These are phyloP conservation scores for Aspergillus hiratsukae DNA, from an alignment of 2,329 filamentous ascomycete genomes.

Conservation along the genomic window DNA sequence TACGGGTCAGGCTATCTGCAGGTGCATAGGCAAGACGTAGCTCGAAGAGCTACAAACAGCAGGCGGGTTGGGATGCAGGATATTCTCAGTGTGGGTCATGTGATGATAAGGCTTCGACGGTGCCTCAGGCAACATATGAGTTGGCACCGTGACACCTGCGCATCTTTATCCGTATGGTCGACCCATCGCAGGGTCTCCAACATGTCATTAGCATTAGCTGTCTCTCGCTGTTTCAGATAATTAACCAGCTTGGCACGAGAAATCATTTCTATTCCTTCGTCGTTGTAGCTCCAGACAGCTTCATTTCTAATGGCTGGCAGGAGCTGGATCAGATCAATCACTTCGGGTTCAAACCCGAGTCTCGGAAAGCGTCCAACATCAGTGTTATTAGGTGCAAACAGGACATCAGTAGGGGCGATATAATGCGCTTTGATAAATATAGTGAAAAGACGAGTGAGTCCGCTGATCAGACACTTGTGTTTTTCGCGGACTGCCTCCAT, in stretches of 20 bases:
- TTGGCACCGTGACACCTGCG: no score
- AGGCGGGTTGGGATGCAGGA: no score
- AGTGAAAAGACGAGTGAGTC: background rate
- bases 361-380: background rate
- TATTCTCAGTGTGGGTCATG: no score
- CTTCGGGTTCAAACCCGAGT: background rate
- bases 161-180: background rate
- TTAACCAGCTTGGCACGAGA: background rate
- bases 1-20: no score
- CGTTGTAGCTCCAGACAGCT: background rate
- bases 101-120: no score
- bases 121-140: no score
- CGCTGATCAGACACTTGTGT: background rate
- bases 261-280: background rate
- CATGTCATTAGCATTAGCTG: background rate
- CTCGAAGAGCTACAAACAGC: no score
- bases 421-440: background rate
- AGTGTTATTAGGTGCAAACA: background rate
- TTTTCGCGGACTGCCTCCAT: no score
- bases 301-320: background rate
- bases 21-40: no score
- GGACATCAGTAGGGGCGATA: background rate
- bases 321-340: background rate
- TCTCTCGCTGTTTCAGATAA: background rate
- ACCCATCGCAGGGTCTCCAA: background rate